Evolutionary conservation across 2,329 filamentous ascomycete species (phyloP), one percentile per base, ranked within the genome.

Genomic region (Fusarium mexicanum): DNA sequence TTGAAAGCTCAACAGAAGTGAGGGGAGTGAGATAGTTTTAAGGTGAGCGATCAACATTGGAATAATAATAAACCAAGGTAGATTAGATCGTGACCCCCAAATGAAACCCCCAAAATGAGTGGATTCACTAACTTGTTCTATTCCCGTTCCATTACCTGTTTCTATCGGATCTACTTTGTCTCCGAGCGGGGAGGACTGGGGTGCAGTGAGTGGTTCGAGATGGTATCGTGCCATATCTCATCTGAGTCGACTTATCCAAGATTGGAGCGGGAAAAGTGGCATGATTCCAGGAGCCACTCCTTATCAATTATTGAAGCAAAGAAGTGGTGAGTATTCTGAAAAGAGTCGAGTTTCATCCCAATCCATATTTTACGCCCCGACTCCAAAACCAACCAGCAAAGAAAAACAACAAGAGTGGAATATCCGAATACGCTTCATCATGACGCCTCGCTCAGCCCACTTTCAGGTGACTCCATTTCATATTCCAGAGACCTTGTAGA

Each of bases 281-380:
- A 46, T 48, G 65, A 72, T 40, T 24, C 38, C 31, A 40, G 57
- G 59, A 58, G 38, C 51, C 35, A 40, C 53, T 29, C 47, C 58
- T 33, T 40, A 22, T 31, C 44, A 64, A 64, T 58, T 62, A 59
- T 22, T 20, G 11, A 35, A 41, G 53, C 7, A 20, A 20, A 61
- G 55, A 61, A 71, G 47, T 69, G 55, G 60, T 50, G 65, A 62
- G 47, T 71, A 63, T 75, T 68, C 60, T 67, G n/a, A 60, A 62
- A 61, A 61, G 73, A 75, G 73, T 75, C 33, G 69, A 71, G 73
- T 73, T 75, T 67, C 64, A 46, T 53, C 41, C 22, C 65, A 37
- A 18, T 61, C 24, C 55, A 59, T 59, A 51, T 60, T 50, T 26
- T 51, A 48, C 61, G 48, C 72, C 72, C 14, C 41, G 43, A 75